A percentile compares a stretch with the other conserved stretches of the same genome.
Conservation (phyloP, 331 rosid genomes). For the Quercus lobata region DNA sequence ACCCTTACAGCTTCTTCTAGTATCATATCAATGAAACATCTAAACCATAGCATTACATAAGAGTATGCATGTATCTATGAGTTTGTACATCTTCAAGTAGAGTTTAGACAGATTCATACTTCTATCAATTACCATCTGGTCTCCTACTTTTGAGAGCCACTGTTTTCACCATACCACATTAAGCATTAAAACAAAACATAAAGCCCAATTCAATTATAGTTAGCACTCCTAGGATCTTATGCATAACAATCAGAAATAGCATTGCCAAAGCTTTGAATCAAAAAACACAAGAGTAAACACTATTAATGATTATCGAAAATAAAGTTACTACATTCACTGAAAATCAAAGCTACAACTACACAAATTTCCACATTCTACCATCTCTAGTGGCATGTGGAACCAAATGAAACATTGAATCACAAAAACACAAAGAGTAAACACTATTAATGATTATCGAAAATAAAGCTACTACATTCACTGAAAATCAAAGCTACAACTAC, state of each 20-base stretch:
- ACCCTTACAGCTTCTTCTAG: no score
- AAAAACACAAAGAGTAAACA: neutral
- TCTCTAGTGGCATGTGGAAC: neutral
- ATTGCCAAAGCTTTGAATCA: neutral
- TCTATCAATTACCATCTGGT: neutral
- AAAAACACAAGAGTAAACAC: neutral
- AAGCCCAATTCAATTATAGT: neutral
- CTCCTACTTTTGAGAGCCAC: no score
- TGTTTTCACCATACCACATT: neutral
- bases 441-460: neutral
- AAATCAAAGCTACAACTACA: neutral
- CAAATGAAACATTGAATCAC: neutral
- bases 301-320: neutral
- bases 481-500: constrained; percentile 2
- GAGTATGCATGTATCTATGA: no score
- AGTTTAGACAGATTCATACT: neutral
- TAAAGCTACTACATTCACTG: neutral
- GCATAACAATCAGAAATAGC: neutral
- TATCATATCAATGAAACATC: no score
- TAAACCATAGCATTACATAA: no score
- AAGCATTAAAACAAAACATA: neutral
- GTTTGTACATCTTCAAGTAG: neutral
- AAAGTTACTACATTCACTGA: neutral
- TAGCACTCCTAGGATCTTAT: neutral
- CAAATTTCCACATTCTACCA: neutral